Evolutionary conservation across 352 stramenopile genomes (phyloP).

Genomic region (Phytophthora cactorum): DNA sequence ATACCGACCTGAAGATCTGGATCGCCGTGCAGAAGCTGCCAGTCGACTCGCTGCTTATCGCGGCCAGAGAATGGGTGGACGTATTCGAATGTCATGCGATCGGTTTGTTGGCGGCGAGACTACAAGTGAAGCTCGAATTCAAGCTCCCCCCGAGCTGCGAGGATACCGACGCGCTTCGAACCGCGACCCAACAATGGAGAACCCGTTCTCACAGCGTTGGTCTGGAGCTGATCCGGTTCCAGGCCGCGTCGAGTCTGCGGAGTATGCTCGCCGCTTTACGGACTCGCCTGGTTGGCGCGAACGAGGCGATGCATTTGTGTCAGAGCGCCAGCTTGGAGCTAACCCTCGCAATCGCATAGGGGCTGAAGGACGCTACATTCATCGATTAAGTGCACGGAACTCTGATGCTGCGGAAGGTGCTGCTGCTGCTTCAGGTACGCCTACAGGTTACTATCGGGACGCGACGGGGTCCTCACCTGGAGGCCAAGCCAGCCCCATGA

Average conservation of each 20-base stretch:
- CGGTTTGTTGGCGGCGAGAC: conserved; percentile 22
- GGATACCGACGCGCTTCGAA: conserved; percentile 25
- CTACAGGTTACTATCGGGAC: conserved; percentile 26
- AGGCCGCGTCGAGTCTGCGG: conserved; percentile 13
- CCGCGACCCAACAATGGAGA: conserved; percentile 26
- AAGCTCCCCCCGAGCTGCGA: conserved; percentile 27
- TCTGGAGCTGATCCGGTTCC: conserved; percentile 9
- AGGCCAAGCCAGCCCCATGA: conserved; percentile 20
- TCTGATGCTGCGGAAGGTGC: conserved; percentile 7
- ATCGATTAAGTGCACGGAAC: conserved; percentile 26
- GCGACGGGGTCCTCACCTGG: conserved; percentile 23
- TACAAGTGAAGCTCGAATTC: conserved; percentile 27
- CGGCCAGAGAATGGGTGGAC: conserved; percentile 28
- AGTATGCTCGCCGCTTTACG: conserved; percentile 43
- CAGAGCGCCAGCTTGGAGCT: conserved; percentile 24
- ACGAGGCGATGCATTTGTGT: conserved; percentile 25
- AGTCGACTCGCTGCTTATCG: conserved; percentile 30
- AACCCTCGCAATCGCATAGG: conserved; percentile 28
- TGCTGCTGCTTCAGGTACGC: conserved; percentile 4
- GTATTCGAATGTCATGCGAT: conserved; percentile 30
- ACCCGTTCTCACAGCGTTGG: conserved; percentile 37
- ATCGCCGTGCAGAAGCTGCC: conserved; percentile 24
- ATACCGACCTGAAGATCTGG: conserved; percentile 25
- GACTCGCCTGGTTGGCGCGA: conserved; percentile 51
- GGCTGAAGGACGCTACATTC: conserved; percentile 30